Percentiles rank a stretch among this genome's conserved stretches.
Evolutionary conservation across 495 filamentous ascomycete species (phyloP).

Genomic region (Aspergillus bridgeri): DNA sequence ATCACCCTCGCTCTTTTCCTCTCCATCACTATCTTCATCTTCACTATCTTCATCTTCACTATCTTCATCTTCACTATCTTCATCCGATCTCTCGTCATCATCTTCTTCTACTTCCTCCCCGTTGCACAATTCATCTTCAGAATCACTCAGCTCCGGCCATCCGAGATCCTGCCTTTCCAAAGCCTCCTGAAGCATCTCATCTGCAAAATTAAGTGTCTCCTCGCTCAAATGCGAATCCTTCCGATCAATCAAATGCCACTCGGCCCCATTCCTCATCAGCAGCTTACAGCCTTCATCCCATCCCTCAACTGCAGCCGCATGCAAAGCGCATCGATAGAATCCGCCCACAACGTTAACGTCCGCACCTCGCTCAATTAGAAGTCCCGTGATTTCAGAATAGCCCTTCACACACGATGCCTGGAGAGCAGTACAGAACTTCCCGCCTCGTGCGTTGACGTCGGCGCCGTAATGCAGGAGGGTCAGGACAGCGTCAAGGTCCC

Average conservation of each 20-base stretch:
- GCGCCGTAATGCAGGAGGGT: background rate
- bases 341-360: background rate
- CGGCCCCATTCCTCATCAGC: background rate
- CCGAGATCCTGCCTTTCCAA: background rate
- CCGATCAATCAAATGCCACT: background rate
- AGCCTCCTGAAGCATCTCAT: background rate
- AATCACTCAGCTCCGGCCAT: background rate
- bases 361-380: background rate
- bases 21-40: background rate
- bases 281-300: background rate
- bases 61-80: background rate
- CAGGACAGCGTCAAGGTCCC: background rate
- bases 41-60: background rate
- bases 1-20: background rate
- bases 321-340: background rate
- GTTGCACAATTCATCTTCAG: background rate
- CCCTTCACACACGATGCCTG: background rate
- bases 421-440: background rate
- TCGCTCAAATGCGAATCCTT: background rate
- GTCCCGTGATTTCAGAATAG: background rate
- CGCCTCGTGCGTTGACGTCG: background rate
- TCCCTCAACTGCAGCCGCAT: background rate
- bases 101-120: background rate
- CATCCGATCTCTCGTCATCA: background rate
- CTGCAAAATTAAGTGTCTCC: background rate